Conservation (phyloP, 768 basidiomycete species). For the Tylopilus subfusipes region DNA sequence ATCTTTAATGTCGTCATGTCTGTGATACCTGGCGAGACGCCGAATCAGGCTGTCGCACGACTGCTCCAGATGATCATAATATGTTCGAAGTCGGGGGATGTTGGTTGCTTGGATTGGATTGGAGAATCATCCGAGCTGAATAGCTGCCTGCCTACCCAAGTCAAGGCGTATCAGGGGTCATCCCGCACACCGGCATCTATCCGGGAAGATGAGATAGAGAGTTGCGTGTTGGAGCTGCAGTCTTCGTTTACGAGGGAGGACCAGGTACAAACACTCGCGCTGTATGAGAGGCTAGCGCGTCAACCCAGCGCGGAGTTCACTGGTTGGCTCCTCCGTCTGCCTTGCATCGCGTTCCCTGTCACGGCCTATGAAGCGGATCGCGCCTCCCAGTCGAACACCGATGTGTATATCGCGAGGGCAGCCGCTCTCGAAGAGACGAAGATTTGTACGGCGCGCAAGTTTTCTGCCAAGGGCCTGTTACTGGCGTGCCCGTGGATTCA, state of each 20-base stretch:
- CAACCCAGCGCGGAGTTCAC: background rate
- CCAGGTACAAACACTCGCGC: background rate
- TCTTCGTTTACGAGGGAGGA: background rate
- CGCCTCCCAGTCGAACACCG: background rate
- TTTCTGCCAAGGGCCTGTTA: background rate
- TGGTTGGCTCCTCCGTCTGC: background rate
- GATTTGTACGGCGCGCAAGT: background rate
- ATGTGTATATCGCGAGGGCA: background rate
- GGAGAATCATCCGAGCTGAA: conserved; percentile 1
- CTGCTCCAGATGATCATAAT: conserved; percentile 2
- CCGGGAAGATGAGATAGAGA: background rate
- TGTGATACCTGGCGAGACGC: conserved; percentile 1
- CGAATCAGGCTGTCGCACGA: conserved; percentile 2
- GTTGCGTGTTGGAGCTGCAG: background rate
- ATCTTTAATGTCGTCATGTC: background rate
- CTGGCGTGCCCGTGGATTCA: conserved; percentile 13
- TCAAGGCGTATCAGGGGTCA: background rate
- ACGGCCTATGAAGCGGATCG: no score
- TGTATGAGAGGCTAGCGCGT: background rate
- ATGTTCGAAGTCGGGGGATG: conserved; percentile 3
- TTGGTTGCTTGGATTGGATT: conserved; percentile 1
- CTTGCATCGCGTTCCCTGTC: conserved; percentile 2
- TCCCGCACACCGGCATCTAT: background rate
- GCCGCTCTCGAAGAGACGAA: background rate
- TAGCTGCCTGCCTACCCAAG: background rate